These are phyloP conservation scores for Botrytis deweyae DNA, from an alignment of 2,329 filamentous ascomycete species.

Conservation along the genomic window DNA sequence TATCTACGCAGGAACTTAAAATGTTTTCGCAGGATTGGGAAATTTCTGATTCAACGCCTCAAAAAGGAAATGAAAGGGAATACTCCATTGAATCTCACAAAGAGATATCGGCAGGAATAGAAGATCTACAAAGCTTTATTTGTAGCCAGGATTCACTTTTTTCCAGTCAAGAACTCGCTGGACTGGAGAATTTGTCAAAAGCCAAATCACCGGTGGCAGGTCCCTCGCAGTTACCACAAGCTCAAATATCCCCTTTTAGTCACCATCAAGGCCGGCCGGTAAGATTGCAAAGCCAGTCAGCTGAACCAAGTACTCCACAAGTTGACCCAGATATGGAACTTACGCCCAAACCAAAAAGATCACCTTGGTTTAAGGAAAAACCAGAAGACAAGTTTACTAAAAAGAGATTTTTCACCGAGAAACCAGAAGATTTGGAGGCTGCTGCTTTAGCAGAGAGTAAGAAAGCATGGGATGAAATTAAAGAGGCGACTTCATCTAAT, in stretches of 20 bases:
- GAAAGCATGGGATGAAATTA: slow-evolving; percentile 6
- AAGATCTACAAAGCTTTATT: background rate
- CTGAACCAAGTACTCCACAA: background rate
- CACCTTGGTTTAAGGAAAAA: slow-evolving; percentile 20
- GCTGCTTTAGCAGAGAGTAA: slow-evolving; percentile 31
- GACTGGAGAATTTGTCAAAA: background rate
- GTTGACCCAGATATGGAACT: background rate
- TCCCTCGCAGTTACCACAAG: background rate
- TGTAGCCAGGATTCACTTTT: background rate
- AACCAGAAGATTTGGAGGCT: slow-evolving; percentile 32
- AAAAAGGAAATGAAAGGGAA: background rate
- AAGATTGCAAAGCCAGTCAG: background rate
- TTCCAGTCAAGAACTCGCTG: background rate
- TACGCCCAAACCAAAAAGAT: slow-evolving; percentile 6
- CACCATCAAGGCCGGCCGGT: background rate
- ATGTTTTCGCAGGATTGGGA: slow-evolving; percentile 51
- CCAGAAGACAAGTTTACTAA: background rate
- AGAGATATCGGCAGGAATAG: background rate
- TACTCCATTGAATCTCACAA: background rate
- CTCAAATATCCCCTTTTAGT: background rate
- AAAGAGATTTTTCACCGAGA: slow-evolving; percentile 34
- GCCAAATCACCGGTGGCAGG: background rate
- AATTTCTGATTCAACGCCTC: slow-evolving; percentile 29
- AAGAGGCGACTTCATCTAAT: slow-evolving; percentile 6
- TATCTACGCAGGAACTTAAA: slow-evolving; percentile 47